Conservation (phyloP, 2,329 filamentous ascomycete species). For the Botrytis cinerea region DNA sequence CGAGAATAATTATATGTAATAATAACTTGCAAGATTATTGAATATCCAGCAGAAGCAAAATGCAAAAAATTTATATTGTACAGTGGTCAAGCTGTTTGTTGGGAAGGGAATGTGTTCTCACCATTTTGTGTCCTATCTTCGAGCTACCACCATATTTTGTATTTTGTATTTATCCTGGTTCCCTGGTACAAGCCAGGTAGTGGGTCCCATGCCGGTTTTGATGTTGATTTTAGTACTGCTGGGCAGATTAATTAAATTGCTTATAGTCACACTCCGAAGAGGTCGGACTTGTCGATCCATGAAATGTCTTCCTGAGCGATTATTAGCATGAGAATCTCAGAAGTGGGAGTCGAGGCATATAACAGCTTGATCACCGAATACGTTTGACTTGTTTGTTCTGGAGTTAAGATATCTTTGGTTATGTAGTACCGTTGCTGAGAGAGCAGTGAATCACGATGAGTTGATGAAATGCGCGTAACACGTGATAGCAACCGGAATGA, state of each 20-base stretch:
- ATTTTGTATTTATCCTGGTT: neutral
- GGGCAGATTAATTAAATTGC: neutral
- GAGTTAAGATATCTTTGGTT: neutral
- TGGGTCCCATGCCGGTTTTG: neutral
- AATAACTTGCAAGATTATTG: neutral
- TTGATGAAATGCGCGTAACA: neutral
- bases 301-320: no score
- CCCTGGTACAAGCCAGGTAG: neutral
- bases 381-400: neutral
- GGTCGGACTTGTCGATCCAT: neutral
- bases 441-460: neutral
- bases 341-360: neutral
- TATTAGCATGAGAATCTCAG: neutral
- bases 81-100: conserved; percentile 1
- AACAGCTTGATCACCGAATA: conserved; percentile 10
- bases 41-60: neutral
- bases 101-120: neutral
- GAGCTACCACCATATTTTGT: neutral
- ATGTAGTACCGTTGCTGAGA: neutral
- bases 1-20: neutral
- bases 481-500: neutral
- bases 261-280: neutral
- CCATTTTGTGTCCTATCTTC: neutral
- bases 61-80: neutral
- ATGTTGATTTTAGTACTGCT: neutral